Conservation (phyloP, 208 protist genomes). For the Leishmania major region DNA sequence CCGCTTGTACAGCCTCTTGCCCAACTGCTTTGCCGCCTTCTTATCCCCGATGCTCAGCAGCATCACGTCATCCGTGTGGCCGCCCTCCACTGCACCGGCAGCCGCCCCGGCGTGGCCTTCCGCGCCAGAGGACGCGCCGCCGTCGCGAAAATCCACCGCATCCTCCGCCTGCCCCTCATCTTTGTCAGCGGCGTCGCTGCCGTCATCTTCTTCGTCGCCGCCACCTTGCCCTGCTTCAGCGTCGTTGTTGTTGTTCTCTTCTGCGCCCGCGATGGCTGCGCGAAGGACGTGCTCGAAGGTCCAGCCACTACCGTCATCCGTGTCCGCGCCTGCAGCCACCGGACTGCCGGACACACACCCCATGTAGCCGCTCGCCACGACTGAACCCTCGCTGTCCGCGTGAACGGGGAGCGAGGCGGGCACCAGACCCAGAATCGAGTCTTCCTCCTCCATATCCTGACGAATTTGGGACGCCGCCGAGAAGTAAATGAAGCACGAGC, state of each 20-base stretch:
- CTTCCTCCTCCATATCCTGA: conserved; percentile 43
- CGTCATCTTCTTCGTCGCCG: neutral
- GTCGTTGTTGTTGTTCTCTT: neutral
- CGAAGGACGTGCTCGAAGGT: conserved; percentile 32
- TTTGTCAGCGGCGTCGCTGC: neutral
- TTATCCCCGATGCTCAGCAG: conserved; percentile 51
- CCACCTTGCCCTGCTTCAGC: neutral
- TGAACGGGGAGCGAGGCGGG: conserved; percentile 13
- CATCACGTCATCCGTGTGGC: conserved; percentile 36
- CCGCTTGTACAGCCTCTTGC: conserved; percentile 61
- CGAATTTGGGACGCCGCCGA: neutral
- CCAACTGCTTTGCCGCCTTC: conserved; percentile 58
- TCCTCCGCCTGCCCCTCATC: conserved; percentile 3
- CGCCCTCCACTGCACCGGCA: neutral
- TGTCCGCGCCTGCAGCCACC: neutral
- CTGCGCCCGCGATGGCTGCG: neutral
- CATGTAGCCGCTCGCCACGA: neutral
- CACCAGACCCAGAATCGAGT: conserved; percentile 31
- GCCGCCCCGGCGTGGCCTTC: neutral
- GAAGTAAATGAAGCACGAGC: neutral
- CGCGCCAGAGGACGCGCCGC: neutral
- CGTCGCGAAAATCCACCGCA: conserved; percentile 16
- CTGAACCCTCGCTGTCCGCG: conserved; percentile 1
- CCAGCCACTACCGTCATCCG: conserved; percentile 12
- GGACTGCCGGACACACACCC: neutral